Evolutionary conservation across 495 filamentous ascomycete genomes (phyloP), one percentile per base, ranked within the genome.

Genomic region (Podospora fimiseda): DNA sequence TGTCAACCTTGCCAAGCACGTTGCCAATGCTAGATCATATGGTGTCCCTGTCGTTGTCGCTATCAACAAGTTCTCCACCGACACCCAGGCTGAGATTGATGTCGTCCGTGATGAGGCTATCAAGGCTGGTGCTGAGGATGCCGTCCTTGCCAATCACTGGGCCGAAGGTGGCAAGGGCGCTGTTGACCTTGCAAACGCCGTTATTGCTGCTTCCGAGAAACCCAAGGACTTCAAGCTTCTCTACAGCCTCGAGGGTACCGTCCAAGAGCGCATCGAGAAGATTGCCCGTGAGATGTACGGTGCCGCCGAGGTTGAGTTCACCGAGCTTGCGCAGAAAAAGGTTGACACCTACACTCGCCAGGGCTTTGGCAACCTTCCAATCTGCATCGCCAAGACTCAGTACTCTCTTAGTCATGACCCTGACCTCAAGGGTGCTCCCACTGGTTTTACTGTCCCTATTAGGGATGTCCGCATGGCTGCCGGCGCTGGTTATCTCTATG

Each of bases 301-400:
- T 39, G 93, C 90, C 7, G 84, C 79, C 9, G 83, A 82, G 56
- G 90, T 97, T 48, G 90, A 95, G 71, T 94, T 98, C 73, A 90
- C 85, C 68, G 90, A 96, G 62, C 78, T 90, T 41, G 92, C 93
- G 0, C 90, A 93, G 74, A 88, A 89, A 74, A 96, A 98, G 79
- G 85, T 96, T 56, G 90, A 96, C 62, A 89, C 83, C 19, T 98
- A 98, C 74, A 89, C 84, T 14, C 82, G 85, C 66, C 93, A 97
- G 70, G 93, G 91, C 37, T 93, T 94, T 62, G 82, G 84, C 9
- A 89, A 94, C 61, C 77, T 97, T 53, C 93, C 93, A 2, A 95
- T 96, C 67, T 97, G 92, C 70, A 84, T 96, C 54, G 91, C 92
- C 52, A 98, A 97, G 82, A 96, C 93, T 38, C 93, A 98, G 70